Conservation (phyloP, 768 basidiomycete species). For the Psilocybe sp. region DNA sequence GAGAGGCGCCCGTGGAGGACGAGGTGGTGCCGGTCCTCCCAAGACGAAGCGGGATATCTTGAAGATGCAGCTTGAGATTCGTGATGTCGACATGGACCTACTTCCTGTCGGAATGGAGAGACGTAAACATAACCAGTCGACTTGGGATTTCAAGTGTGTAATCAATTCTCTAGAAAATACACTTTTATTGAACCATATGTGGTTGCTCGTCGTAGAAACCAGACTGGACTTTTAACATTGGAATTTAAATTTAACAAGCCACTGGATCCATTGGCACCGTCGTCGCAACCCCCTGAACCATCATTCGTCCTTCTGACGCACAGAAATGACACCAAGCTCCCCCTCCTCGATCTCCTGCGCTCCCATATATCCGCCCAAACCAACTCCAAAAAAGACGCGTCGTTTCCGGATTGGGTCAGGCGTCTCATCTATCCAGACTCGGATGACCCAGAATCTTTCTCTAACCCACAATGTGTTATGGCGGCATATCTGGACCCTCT, state of each 20-base stretch:
- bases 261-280: conserved; percentile 38
- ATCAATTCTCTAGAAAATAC: conserved; percentile 4
- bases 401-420: conserved; percentile 53
- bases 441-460: conserved; percentile 55
- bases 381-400: conserved; percentile 40
- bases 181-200: conserved; percentile 3
- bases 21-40: conserved; percentile 26
- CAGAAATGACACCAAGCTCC: conserved; percentile 47
- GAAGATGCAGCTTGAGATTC: conserved; percentile 61
- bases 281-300: conserved; percentile 28
- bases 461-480: conserved; percentile 61
- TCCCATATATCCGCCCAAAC: conserved; percentile 39
- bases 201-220: conserved; percentile 44
- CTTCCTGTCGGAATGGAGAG: conserved; percentile 83
- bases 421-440: conserved; percentile 49
- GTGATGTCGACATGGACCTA: conserved; percentile 73
- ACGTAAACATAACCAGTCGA: conserved; percentile 74
- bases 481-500: conserved; percentile 39
- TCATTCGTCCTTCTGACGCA: conserved; percentile 62
- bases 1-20: conserved; percentile 21
- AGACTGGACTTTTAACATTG: conserved; percentile 65
- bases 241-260: conserved; percentile 69
- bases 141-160: conserved; percentile 77
- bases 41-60: conserved; percentile 65
- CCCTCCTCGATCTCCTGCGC: conserved; percentile 52